These are phyloP conservation scores for Pyropia yezoensis DNA, from an alignment of 23 red algal species.

Conservation along the genomic window DNA sequence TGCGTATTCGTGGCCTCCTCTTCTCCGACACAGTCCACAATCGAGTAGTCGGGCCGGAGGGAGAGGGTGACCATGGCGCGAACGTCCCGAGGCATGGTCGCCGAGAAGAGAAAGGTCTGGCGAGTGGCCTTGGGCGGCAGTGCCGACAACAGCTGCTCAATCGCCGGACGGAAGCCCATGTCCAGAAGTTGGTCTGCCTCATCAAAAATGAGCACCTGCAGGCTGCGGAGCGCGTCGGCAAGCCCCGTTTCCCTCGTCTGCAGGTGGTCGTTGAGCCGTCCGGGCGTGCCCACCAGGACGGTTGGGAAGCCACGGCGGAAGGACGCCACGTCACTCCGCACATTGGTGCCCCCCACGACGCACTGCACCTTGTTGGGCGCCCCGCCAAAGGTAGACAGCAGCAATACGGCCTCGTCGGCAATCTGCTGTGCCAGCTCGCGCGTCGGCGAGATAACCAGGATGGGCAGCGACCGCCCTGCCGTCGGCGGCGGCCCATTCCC, in stretches of 20 bases:
- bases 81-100: constrained; percentile 7
- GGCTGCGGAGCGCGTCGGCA: constrained; percentile 13
- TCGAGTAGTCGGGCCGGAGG: constrained; percentile 15
- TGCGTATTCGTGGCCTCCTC: constrained; percentile 8
- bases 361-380: constrained; percentile 2
- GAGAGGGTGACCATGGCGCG: constrained; percentile 1
- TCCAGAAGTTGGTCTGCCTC: constrained; percentile 81
- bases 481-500: not conserved
- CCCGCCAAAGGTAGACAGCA: constrained; percentile 13
- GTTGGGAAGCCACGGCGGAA: constrained; percentile 20
- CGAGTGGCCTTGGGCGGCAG: constrained; percentile 11
- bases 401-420: constrained; percentile 18
- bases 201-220: constrained; percentile 66
- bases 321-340: constrained; percentile 33
- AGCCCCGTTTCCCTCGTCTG: constrained; percentile 32
- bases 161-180: constrained; percentile 44
- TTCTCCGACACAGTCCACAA: constrained; percentile 26
- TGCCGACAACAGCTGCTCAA: constrained; percentile 40
- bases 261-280: constrained; percentile 59
- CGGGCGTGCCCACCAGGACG: constrained; percentile 74
- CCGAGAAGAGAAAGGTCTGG: constrained; percentile 43
- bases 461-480: constrained; percentile 16
- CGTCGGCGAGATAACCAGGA: constrained; percentile 68
- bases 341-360: constrained; percentile 40
- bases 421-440: constrained; percentile 61